Percentiles rank a stretch among this genome's conserved stretches.
Conservation (phyloP, 176 grass and related monocot species). For the Triticum turgidum region DNA sequence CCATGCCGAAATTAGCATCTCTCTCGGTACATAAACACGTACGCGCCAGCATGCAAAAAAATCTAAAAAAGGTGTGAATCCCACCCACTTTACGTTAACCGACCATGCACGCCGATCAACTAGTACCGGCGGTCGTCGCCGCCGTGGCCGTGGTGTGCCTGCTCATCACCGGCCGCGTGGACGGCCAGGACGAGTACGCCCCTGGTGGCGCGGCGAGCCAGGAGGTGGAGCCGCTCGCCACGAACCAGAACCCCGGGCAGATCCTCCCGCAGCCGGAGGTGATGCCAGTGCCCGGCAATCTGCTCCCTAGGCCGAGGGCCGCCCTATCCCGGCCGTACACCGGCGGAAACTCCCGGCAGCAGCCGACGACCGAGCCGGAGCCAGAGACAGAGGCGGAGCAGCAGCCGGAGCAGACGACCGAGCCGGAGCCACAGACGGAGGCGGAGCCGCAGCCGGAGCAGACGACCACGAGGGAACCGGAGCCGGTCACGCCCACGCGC, state of each 20-base stretch:
- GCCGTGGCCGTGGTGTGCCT: slow-evolving; percentile 27
- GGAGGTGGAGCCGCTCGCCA: not conserved
- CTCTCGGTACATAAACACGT: not conserved
- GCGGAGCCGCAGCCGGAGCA: no score
- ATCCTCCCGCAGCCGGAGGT: not conserved
- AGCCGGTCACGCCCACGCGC: no score
- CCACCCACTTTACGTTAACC: not conserved
- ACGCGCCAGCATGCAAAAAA: not conserved
- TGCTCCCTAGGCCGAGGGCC: not conserved
- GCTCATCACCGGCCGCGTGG: not conserved
- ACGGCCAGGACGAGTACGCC: not conserved
- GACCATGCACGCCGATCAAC: not conserved
- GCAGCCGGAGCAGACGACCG: no score
- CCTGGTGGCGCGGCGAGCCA: not conserved
- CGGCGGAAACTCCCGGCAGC: not conserved
- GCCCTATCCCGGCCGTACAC: no score
- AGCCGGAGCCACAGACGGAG: not conserved
- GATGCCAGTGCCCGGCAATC: not conserved
- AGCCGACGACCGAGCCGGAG: not conserved
- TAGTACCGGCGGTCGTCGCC: not conserved
- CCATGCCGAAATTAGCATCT: not conserved
- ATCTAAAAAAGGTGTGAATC: not conserved
- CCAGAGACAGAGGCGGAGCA: not conserved
- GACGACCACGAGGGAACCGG: no score
- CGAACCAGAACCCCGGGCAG: not conserved